phyloP scores from a whole-genome alignment of 495 filamentous ascomycete genomes.

The Penicillium canescens region DNA sequence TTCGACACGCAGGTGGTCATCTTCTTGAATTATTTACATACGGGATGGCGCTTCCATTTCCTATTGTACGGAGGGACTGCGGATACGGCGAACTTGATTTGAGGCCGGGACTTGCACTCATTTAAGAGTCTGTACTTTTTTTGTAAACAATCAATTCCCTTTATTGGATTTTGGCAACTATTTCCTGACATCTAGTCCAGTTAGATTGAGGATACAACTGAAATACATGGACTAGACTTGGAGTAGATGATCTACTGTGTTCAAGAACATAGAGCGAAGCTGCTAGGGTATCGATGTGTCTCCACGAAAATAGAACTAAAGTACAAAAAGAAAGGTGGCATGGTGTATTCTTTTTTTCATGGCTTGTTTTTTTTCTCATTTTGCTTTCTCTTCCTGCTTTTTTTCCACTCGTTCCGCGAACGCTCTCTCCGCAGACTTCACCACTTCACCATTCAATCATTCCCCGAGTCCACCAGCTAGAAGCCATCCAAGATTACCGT shows the following conservation, averaged over 20 bases:
- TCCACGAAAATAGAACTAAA: conserved; percentile 28
- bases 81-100: conserved; percentile 9
- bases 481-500: no score
- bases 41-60: not conserved
- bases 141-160: conserved; percentile 20
- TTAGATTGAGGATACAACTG: not conserved
- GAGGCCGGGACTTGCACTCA: conserved; percentile 17
- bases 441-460: not conserved
- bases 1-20: conserved; percentile 5
- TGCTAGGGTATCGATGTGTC: conserved; percentile 48
- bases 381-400: conserved; percentile 1
- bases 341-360: conserved; percentile 10
- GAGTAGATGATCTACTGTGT: not conserved
- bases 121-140: conserved; percentile 4
- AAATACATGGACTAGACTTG: not conserved
- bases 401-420: conserved; percentile 6
- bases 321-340: conserved; percentile 27
- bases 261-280: conserved; percentile 20
- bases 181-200: not conserved
- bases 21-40: not conserved
- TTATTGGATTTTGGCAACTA: not conserved
- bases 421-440: not conserved
- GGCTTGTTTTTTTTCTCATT: conserved; percentile 19
- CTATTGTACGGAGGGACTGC: not conserved
- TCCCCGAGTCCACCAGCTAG: not conserved